phyloP scores from a whole-genome alignment of 371 early-diverging fungal genomes.

The Mortierella sp. region DNA sequence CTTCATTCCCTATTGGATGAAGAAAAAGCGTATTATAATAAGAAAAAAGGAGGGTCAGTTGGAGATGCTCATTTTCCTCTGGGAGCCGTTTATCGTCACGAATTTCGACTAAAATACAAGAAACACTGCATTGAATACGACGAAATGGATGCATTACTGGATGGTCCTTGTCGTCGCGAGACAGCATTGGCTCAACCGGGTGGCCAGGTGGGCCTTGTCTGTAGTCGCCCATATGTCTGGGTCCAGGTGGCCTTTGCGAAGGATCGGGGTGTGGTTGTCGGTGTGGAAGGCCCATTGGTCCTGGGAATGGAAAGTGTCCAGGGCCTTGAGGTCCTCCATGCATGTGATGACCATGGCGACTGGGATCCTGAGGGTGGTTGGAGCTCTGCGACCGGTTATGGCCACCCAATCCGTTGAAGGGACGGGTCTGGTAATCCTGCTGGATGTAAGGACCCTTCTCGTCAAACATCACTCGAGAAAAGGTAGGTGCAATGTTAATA shows the following conservation, averaged over 20 bases:
- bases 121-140: neutral
- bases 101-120: neutral
- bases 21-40: neutral
- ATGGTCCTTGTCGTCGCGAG: constrained; percentile 35
- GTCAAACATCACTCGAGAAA: constrained; percentile 55
- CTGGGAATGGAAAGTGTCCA: constrained; percentile 3
- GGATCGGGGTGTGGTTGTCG: constrained; percentile 30
- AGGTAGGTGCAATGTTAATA: constrained; percentile 42
- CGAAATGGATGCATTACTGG: constrained; percentile 19
- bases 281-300: constrained; percentile 3
- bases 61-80: constrained; percentile 3
- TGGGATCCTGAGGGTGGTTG: constrained; percentile 20
- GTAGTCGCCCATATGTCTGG: constrained; percentile 16
- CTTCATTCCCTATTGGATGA: constrained; percentile 14
- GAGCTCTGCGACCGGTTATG: constrained; percentile 33
- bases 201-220: constrained; percentile 26
- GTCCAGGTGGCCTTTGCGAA: constrained; percentile 19
- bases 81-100: neutral
- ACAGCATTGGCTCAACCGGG: constrained; percentile 15
- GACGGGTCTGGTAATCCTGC: constrained; percentile 29
- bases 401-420: constrained; percentile 24
- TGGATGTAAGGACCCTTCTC: constrained; percentile 52
- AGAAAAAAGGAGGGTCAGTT: neutral
- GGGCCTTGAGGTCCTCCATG: constrained; percentile 28
- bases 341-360: constrained; percentile 16